Conservation (phyloP, 1,139 yeast species). For the Taphrina wiesneri region DNA sequence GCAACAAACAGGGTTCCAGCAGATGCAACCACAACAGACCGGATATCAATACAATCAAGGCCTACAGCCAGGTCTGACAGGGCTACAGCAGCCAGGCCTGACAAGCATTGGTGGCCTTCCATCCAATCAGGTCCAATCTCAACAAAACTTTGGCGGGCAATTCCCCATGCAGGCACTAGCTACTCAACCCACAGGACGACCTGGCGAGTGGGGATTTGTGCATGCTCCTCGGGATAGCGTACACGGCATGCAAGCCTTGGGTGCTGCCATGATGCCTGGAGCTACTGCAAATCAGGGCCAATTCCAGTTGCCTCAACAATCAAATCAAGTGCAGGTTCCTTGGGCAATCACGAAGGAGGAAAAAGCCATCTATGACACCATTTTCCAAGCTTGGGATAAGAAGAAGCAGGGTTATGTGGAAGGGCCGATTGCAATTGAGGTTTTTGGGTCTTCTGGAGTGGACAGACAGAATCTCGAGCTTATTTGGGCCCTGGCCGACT, state of each 20-base stretch:
- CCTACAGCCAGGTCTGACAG: conserved; percentile 44
- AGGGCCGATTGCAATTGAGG: conserved; percentile 79
- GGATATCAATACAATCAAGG: conserved; percentile 42
- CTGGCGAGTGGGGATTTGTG: conserved; percentile 82
- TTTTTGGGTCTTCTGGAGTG: conserved; percentile 88
- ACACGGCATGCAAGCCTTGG: conserved; percentile 75
- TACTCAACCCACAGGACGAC: conserved; percentile 62
- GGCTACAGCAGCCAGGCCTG: conserved; percentile 41
- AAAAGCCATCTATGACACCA: conserved; percentile 79
- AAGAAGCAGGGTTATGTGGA: conserved; percentile 66
- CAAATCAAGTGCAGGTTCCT: conserved; percentile 48
- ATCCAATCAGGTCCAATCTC: not conserved
- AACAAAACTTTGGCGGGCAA: not conserved
- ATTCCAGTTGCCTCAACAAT: conserved; percentile 43
- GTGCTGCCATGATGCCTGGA: conserved; percentile 71
- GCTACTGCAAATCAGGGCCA: conserved; percentile 48
- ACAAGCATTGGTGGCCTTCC: conserved; percentile 7
- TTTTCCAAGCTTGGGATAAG: conserved; percentile 84
- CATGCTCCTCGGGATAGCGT: conserved; percentile 56
- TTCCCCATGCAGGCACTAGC: conserved; percentile 46
- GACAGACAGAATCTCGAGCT: conserved; percentile 80
- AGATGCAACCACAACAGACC: conserved; percentile 51
- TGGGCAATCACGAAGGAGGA: conserved; percentile 87
- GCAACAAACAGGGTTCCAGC: conserved; percentile 47
- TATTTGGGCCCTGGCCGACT: conserved; percentile 93